Evolutionary conservation across 108 stramenopile species (phyloP).

Genomic region (Nitzschia putrida): DNA sequence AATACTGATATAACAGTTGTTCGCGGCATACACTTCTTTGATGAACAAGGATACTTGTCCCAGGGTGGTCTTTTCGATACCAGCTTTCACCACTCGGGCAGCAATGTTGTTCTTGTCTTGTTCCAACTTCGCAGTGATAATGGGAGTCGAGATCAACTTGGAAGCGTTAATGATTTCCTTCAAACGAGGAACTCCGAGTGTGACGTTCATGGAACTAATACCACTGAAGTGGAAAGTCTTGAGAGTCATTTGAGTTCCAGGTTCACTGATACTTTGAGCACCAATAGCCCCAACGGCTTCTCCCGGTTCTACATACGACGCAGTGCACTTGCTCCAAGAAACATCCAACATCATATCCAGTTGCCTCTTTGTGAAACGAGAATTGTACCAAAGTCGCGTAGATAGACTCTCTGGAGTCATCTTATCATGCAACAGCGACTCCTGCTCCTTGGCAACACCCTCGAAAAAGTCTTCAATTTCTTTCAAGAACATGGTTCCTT

Average conservation of each 20-base stretch:
- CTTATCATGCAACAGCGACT: constrained; percentile 40
- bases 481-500: constrained; percentile 62
- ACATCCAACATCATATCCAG: constrained; percentile 62
- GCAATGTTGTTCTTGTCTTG: constrained; percentile 85
- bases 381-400: constrained; percentile 60
- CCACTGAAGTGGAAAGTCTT: constrained; percentile 99
- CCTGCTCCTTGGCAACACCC: constrained; percentile 55
- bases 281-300: constrained; percentile 98
- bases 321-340: constrained; percentile 82
- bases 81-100: constrained; percentile 94
- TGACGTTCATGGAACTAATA: constrained; percentile 99
- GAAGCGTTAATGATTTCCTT: constrained; percentile 99
- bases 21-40: constrained; percentile 90
- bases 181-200: constrained; percentile 97
- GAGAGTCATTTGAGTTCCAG: constrained; percentile 98
- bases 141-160: constrained; percentile 98
- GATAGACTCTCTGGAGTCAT: constrained; percentile 5
- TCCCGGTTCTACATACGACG: constrained; percentile 86
- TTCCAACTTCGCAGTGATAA: constrained; percentile 93
- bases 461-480: constrained; percentile 74
- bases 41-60: constrained; percentile 92
- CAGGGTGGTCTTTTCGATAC: constrained; percentile 96
- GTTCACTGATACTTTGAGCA: constrained; percentile 96
- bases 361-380: constrained; percentile 81
- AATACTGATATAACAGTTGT: constrained; percentile 84